Percentiles rank a stretch among this genome's conserved stretches.
These are phyloP conservation scores for Monilinia fructicola DNA, from an alignment of 2,329 filamentous ascomycete species.

Conservation along the genomic window DNA sequence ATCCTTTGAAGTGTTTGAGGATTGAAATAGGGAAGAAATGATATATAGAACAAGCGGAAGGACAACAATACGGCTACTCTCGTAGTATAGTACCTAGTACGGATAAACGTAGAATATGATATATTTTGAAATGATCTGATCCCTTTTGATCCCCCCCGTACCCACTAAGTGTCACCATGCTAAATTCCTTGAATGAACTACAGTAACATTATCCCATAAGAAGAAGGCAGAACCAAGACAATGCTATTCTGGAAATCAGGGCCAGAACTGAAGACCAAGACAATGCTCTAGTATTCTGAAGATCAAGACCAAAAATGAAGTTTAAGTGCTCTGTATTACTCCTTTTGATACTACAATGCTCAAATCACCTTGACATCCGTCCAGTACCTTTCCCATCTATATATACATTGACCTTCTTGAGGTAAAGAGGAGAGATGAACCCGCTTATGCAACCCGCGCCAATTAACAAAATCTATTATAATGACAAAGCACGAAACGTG, in stretches of 20 bases:
- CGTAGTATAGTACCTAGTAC: slow-evolving; percentile 2
- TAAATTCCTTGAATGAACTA: neutral
- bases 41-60: neutral
- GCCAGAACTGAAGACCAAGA: too few species aligned
- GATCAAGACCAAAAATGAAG: neutral
- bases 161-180: neutral
- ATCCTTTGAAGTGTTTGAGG: neutral
- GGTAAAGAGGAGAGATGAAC: slow-evolving; percentile 41
- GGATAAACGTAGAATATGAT: neutral
- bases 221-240: slow-evolving; percentile 7
- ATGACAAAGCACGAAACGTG: slow-evolving; percentile 36
- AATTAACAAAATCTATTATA: slow-evolving; percentile 39
- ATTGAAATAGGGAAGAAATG: neutral
- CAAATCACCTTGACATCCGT: slow-evolving; percentile 29
- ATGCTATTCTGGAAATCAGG: neutral
- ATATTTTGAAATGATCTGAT: neutral
- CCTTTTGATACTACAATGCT: slow-evolving; percentile 30
- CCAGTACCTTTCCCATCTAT: slow-evolving; percentile 34
- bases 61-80: neutral
- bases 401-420: slow-evolving; percentile 37
- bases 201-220: neutral
- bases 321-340: slow-evolving; percentile 30
- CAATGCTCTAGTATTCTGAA: neutral
- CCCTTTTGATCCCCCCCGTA: neutral
- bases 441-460: slow-evolving; percentile 41